Base-by-base conservation (phyloP, 495 filamentous ascomycete species). In the Penicillium lagena region DNA sequence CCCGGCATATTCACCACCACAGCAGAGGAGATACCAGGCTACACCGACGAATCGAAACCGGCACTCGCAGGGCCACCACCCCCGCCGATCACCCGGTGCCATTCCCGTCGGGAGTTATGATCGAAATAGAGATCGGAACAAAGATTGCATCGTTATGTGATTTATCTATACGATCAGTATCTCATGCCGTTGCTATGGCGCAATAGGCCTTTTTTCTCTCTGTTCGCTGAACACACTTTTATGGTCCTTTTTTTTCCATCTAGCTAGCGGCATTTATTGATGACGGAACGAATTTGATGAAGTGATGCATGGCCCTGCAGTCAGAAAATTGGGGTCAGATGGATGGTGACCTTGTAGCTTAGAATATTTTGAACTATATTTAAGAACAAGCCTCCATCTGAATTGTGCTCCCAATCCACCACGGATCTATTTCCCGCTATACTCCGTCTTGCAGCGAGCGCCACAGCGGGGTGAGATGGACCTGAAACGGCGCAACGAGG, bases 1-100 rank as follows among this genome's bases (percentile, higher is more conserved):
- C 39, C 75, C 71, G 7, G 73, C 76, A 7, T 90, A 88, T 49
- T 65, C 80, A 9, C 81, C 83, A 4, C 82, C 85, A 0, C 58
- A 64, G 27, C 72, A 73, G 43, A 37, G 43, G 13, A 50, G 43
- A 44, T 31, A 52, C 32, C 42, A 42, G 29, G 42, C 50, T 30
- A 34, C 49, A 7, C 45, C 22, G 22, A 4, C 36, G 10, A 46
- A 42, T 46, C 56, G 54, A 31, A 22, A 4, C 4, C 22, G 22
- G 22, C 22, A 22, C 22, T 22, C 22, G 22, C 22, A 22, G 4
- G 4, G 22, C 22, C 22, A 22, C 22, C 22, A 4, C 22, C 22
- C 48, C 40, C 50, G 57, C 29, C 50, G 50, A 10, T 33, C 41
- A 15, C 51, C 49, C 3, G 38, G 28, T 14, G 14, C 53, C 13